These are phyloP conservation scores for Crithidia fasciculata DNA, from an alignment of 208 protist genomes.

Conservation along the genomic window DNA sequence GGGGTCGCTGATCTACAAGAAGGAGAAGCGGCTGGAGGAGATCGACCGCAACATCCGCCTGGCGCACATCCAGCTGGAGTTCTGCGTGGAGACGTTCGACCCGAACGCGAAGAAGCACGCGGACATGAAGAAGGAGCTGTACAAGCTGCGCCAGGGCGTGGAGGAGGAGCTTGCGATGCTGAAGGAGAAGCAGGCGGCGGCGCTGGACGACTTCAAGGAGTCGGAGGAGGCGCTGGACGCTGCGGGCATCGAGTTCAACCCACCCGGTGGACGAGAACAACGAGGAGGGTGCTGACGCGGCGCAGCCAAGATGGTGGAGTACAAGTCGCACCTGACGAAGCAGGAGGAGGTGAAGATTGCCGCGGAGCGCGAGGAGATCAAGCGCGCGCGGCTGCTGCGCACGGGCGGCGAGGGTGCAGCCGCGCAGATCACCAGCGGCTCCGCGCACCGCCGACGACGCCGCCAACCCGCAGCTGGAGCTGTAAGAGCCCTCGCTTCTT, in stretches of 20 bases:
- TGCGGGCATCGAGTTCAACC: conserved; percentile 71
- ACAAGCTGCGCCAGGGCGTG: conserved; percentile 78
- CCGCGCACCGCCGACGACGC: conserved; percentile 17
- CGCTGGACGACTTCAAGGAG: conserved; percentile 38
- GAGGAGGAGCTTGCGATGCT: no score
- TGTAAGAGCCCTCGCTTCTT: conserved; percentile 10
- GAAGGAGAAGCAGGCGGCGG: conserved; percentile 78
- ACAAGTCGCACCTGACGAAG: conserved; percentile 82
- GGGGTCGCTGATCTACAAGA: conserved; percentile 82
- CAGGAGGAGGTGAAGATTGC: conserved; percentile 88
- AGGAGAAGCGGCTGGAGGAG: conserved; percentile 76
- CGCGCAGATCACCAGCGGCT: conserved; percentile 42
- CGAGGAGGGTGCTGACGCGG: conserved; percentile 78
- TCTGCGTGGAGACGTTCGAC: conserved; percentile 85
- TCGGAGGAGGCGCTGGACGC: conserved; percentile 46
- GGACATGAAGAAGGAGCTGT: conserved; percentile 84
- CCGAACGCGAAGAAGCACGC: conserved; percentile 79
- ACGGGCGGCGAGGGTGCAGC: conserved; percentile 22
- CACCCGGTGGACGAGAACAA: conserved; percentile 75
- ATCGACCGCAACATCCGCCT: conserved; percentile 80
- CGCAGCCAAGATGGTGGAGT: conserved; percentile 89
- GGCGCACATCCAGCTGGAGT: conserved; percentile 82
- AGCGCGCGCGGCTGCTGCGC: conserved; percentile 69
- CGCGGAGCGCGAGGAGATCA: conserved; percentile 85
- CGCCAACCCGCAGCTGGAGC: conserved; percentile 19